A percentile compares a stretch with the other conserved stretches of the same genome.
Conservation (phyloP, 805 yeast genomes). For the Candida michaelii region DNA sequence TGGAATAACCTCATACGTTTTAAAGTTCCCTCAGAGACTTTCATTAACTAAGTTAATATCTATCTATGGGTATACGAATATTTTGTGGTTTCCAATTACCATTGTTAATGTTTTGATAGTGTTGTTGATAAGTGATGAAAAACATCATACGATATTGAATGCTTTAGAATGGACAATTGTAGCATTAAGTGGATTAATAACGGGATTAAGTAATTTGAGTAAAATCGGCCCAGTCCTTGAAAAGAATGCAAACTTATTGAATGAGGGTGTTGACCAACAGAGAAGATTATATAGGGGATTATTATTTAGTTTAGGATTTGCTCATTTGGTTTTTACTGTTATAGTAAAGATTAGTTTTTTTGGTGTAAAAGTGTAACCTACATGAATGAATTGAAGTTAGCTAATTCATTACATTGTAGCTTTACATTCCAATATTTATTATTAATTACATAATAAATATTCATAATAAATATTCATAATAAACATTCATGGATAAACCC, state of each 20-base stretch:
- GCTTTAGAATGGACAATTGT: conserved; percentile 65
- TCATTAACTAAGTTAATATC: conserved; percentile 63
- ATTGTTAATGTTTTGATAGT: conserved; percentile 58
- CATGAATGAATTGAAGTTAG: too few species aligned
- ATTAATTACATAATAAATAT: too few species aligned
- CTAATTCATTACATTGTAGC: too few species aligned
- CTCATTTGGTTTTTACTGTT: conserved; percentile 59
- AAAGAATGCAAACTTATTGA: conserved; percentile 33
- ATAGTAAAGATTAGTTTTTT: conserved; percentile 69
- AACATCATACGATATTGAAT: conserved; percentile 40
- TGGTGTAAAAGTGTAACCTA: conserved; percentile 34
- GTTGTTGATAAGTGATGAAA: conserved; percentile 39
- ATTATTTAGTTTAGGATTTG: conserved; percentile 41
- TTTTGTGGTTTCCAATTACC: conserved; percentile 85
- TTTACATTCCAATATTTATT: too few species aligned
- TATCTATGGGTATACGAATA: conserved; percentile 81
- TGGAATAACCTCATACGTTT: conserved; percentile 49
- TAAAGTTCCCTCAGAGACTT: conserved; percentile 50
- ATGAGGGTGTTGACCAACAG: conserved; percentile 30
- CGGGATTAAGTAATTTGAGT: conserved; percentile 54
- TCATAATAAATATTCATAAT: too few species aligned
- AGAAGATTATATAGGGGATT: conserved; percentile 36
- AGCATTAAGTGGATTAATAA: conserved; percentile 55
- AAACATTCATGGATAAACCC: too few species aligned
- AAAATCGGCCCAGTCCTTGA: conserved; percentile 43